Conservation (phyloP, 2,329 filamentous ascomycete species). For the Simplicillium sp. region DNA sequence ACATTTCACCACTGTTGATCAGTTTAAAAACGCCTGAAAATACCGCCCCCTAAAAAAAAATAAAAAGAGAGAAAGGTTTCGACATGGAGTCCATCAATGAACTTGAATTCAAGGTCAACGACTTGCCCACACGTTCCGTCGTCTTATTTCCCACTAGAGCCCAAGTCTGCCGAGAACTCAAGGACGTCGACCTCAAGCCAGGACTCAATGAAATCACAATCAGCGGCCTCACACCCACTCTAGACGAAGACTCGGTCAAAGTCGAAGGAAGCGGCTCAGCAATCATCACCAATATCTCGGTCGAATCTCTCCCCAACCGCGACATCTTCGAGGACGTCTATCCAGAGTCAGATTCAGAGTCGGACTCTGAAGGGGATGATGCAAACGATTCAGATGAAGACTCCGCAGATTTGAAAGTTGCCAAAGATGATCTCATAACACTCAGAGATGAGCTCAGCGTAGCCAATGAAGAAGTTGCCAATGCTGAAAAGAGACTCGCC, state of each 20-base stretch:
- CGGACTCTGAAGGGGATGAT: constrained; percentile 17
- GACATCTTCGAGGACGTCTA: constrained; percentile 46
- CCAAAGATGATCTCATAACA: constrained; percentile 19
- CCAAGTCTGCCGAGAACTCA: constrained; percentile 51
- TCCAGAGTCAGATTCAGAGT: constrained; percentile 31
- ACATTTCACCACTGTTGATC: too few relatives aligned
- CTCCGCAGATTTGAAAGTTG: constrained; percentile 11
- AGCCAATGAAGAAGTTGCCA: constrained; percentile 11
- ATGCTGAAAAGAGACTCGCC: constrained; percentile 23
- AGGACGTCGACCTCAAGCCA: constrained; percentile 32
- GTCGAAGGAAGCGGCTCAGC: constrained; percentile 47
- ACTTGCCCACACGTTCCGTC: constrained; percentile 50
- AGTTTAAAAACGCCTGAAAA: too few relatives aligned
- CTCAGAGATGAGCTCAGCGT: constrained; percentile 14
- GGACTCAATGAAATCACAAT: constrained; percentile 51
- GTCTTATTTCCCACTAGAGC: constrained; percentile 54
- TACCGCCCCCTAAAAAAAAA: too few relatives aligned
- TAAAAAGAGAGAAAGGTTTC: not conserved
- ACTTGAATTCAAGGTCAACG: constrained; percentile 44
- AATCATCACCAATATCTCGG: constrained; percentile 51
- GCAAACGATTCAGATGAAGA: constrained; percentile 14
- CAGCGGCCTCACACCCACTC: constrained; percentile 41
- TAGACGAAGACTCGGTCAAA: constrained; percentile 51
- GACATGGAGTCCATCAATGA: constrained; percentile 29
- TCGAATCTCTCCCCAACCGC: constrained; percentile 46